These are phyloP conservation scores for Triticum timopheevii DNA, from an alignment of 176 grass and related monocot species.

Conservation along the genomic window DNA sequence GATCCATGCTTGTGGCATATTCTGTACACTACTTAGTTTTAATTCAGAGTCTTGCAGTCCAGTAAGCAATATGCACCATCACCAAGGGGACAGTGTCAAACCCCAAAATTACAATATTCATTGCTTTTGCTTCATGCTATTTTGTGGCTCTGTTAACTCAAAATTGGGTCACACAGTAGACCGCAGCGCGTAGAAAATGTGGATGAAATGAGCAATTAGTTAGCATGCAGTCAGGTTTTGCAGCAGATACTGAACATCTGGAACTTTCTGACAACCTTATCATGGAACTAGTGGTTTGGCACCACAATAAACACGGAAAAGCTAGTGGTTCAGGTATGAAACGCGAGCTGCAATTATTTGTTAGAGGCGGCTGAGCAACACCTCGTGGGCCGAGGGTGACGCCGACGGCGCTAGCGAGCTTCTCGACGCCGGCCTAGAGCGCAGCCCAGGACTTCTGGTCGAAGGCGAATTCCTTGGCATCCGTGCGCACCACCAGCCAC, in stretches of 20 bases:
- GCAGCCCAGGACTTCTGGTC: slow-evolving; percentile 50
- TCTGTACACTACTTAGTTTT: background rate
- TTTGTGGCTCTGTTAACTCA: background rate
- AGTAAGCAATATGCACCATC: background rate
- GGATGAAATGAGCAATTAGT: background rate
- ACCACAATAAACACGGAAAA: background rate
- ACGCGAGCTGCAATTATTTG: background rate
- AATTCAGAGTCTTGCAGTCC: background rate
- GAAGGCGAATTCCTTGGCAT: slow-evolving; percentile 67
- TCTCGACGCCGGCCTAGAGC: slow-evolving; percentile 60
- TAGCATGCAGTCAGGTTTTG: background rate
- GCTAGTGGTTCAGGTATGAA: background rate
- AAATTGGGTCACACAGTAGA: background rate
- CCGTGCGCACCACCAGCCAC: slow-evolving; percentile 46
- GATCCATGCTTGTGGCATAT: too few species aligned
- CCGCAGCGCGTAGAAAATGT: too few species aligned
- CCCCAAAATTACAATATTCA: background rate
- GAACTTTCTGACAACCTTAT: background rate
- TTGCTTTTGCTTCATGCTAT: background rate
- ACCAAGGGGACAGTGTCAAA: background rate
- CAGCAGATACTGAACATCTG: background rate
- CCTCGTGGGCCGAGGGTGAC: slow-evolving; percentile 76
- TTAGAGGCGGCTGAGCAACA: background rate
- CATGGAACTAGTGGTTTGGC: background rate
- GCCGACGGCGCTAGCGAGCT: slow-evolving; percentile 69